Conservation (phyloP, 2,329 filamentous ascomycete species). For the Botrytis galanthina region DNA sequence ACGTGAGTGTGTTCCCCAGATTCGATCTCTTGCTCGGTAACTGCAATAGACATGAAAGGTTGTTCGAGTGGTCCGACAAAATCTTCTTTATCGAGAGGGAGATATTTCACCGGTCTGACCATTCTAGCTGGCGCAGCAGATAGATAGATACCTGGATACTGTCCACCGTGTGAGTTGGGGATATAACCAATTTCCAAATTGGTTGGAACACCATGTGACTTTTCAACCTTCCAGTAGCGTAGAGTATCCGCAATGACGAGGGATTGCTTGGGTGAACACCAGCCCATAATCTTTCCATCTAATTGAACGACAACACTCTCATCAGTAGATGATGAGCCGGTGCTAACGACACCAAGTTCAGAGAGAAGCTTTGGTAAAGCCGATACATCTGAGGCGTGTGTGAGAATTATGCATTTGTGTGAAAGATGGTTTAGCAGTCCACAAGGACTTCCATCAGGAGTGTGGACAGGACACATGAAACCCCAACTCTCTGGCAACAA, state of each 20-base stretch:
- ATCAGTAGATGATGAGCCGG: conserved; percentile 73
- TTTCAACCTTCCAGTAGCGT: conserved; percentile 93
- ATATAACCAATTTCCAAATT: conserved; percentile 91
- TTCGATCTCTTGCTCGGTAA: conserved; percentile 80
- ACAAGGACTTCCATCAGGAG: conserved; percentile 92
- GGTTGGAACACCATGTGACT: conserved; percentile 72
- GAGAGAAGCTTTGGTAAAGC: conserved; percentile 70
- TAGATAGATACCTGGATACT: conserved; percentile 95
- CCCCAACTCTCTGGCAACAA: conserved; percentile 96
- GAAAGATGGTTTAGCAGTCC: conserved; percentile 92
- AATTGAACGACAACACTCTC: conserved; percentile 88
- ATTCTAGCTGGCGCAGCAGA: conserved; percentile 82
- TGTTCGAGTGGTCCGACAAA: conserved; percentile 93
- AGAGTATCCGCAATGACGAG: conserved; percentile 80
- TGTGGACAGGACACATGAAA: conserved; percentile 95
- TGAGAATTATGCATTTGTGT: conserved; percentile 91
- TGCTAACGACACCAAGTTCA: conserved; percentile 74
- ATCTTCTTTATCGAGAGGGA: conserved; percentile 81
- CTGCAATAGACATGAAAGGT: conserved; percentile 97
- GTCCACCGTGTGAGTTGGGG: conserved; percentile 83
- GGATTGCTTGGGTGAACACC: conserved; percentile 82
- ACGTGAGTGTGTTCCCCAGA: conserved; percentile 92
- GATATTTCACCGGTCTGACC: conserved; percentile 88
- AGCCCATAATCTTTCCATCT: conserved; percentile 86
- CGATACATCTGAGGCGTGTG: conserved; percentile 69